Conservation (phyloP, 2,329 filamentous ascomycete species). For the Cercospora berteroae region DNA sequence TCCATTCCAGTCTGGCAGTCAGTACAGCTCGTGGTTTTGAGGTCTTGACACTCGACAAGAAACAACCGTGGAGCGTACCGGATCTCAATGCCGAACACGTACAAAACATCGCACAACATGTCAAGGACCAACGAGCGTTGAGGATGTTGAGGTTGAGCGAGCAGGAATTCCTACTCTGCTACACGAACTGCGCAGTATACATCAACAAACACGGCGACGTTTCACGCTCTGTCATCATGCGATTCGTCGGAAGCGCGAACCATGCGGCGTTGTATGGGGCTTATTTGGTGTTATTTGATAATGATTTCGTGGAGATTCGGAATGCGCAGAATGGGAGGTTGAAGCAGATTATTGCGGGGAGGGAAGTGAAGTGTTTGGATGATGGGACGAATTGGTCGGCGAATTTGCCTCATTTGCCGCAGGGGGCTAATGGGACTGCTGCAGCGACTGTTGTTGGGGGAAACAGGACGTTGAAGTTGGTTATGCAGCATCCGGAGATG, state of each 20-base stretch:
- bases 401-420: slow-evolving; percentile 25
- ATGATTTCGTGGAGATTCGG: slow-evolving; percentile 93
- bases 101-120: slow-evolving; percentile 77
- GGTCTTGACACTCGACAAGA: slow-evolving; percentile 94
- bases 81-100: slow-evolving; percentile 77
- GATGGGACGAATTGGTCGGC: slow-evolving; percentile 66
- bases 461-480: slow-evolving; percentile 82
- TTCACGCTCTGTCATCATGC: slow-evolving; percentile 90
- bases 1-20: slow-evolving; percentile 90
- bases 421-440: slow-evolving; percentile 19
- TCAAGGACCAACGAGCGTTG: slow-evolving; percentile 78
- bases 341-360: slow-evolving; percentile 88
- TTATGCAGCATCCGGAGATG: slow-evolving; percentile 89
- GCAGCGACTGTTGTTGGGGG: slow-evolving; percentile 30
- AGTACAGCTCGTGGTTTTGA: slow-evolving; percentile 91
- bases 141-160: slow-evolving; percentile 96
- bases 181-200: slow-evolving; percentile 95
- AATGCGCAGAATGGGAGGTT: slow-evolving; percentile 94
- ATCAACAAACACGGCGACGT: slow-evolving; percentile 98
- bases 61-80: slow-evolving; percentile 89
- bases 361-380: slow-evolving; percentile 86
- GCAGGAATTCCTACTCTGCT: slow-evolving; percentile 83
- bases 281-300: slow-evolving; percentile 89
- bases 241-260: slow-evolving; percentile 92
- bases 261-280: slow-evolving; percentile 85